Conservation (phyloP, 345 rosid genomes). For the Lepidium aucheri region DNA sequence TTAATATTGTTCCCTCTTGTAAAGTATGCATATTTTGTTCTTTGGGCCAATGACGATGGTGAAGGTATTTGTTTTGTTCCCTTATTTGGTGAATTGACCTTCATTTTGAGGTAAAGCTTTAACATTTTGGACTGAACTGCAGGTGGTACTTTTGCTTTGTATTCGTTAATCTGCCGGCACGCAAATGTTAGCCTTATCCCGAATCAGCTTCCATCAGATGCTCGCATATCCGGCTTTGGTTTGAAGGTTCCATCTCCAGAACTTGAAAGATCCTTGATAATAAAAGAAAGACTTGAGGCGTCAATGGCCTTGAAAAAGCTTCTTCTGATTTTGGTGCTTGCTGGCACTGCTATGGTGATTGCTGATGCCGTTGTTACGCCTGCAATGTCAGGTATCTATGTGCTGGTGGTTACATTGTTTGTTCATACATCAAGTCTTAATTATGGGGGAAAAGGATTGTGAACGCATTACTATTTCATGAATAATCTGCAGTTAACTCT, state of each 20-base stretch:
- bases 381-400: constrained; percentile 86
- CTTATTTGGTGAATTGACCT: background rate
- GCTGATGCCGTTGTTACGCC: constrained; percentile 99
- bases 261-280: constrained; percentile 87
- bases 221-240: constrained; percentile 92
- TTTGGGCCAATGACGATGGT: constrained; percentile 98
- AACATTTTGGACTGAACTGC: constrained; percentile 15
- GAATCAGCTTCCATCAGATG: constrained; percentile 93
- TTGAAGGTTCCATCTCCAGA: constrained; percentile 93
- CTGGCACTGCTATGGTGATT: constrained; percentile 94
- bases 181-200: constrained; percentile 98
- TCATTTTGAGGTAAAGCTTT: background rate
- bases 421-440: background rate
- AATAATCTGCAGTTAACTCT: background rate
- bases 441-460: background rate
- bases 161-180: constrained; percentile 88
- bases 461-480: background rate
- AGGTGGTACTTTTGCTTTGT: constrained; percentile 99
- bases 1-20: constrained; percentile 80
- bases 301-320: constrained; percentile 72
- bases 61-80: constrained; percentile 52
- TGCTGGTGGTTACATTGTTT: background rate
- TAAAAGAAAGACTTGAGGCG: constrained; percentile 85
- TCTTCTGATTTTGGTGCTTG: constrained; percentile 83
- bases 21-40: constrained; percentile 87